Evolutionary conservation across 2,329 filamentous ascomycete genomes (phyloP).

Genomic region (Chaetomium olivaceum): DNA sequence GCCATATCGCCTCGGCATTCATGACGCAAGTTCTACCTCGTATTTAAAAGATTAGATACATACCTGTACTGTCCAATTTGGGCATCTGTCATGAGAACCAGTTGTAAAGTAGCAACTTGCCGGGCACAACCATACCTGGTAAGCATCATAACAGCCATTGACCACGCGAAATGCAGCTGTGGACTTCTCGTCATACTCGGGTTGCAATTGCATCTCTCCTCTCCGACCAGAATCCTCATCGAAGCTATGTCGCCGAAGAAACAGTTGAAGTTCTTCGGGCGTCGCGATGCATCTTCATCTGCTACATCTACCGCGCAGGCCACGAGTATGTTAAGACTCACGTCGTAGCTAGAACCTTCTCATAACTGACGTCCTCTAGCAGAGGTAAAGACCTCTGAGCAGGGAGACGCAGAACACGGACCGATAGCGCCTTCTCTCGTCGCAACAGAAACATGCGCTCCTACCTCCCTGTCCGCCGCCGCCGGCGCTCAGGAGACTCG

Average conservation of each 20-base stretch:
- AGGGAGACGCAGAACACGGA: conserved; percentile 18
- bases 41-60: no score
- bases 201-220: no score
- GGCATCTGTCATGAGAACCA: no score
- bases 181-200: background rate
- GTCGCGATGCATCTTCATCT: conserved; percentile 15
- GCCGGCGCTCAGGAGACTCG: conserved; percentile 4
- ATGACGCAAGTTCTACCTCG: no score
- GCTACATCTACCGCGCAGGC: conserved; percentile 15
- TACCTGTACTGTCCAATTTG: no score
- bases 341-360: conserved; percentile 13
- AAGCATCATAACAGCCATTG: no score
- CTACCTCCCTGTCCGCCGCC: conserved; percentile 12
- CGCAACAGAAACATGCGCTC: conserved; percentile 12
- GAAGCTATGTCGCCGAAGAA: background rate
- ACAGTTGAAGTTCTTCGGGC: conserved; percentile 3
- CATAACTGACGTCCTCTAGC: conserved; percentile 12
- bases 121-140: no score
- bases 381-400: conserved; percentile 13
- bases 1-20: no score
- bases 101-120: no score
- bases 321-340: conserved; percentile 24
- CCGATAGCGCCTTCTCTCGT: conserved; percentile 10
- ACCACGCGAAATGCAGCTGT: conserved; percentile 4
- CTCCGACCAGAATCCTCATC: background rate